Percentiles rank a stretch among this genome's conserved stretches.
These are phyloP conservation scores for Ascoidea asiatica DNA, from an alignment of 805 yeast species.

Conservation along the genomic window DNA sequence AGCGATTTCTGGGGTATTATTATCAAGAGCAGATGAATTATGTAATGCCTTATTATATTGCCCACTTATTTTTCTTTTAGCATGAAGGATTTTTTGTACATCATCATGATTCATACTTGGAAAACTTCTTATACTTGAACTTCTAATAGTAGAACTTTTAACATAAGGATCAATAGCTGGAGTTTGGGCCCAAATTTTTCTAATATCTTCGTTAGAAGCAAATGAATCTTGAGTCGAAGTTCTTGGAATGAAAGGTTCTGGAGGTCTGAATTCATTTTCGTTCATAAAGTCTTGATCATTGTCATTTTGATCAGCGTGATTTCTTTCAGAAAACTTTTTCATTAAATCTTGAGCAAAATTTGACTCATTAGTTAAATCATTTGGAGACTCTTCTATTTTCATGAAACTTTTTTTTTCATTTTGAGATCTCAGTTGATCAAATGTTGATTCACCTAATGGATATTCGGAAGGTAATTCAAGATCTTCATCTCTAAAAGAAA, in stretches of 20 bases:
- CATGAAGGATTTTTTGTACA: slow-evolving; percentile 24
- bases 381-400: background rate
- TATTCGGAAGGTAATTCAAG: slow-evolving; percentile 5
- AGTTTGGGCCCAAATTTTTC: slow-evolving; percentile 8
- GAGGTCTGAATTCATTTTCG: slow-evolving; percentile 7
- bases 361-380: background rate
- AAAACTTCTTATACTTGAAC: slow-evolving; percentile 32
- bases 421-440: background rate
- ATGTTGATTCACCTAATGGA: slow-evolving; percentile 8
- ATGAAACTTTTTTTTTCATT: background rate
- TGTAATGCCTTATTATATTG: background rate
- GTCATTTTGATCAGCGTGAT: slow-evolving; percentile 4
- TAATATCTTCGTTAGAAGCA: slow-evolving; percentile 10
- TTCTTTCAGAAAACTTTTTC: slow-evolving; percentile 2
- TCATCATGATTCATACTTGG: slow-evolving; percentile 36
- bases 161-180: slow-evolving; percentile 1
- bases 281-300: slow-evolving; percentile 4
- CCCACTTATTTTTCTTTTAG: slow-evolving; percentile 11
- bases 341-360: slow-evolving; percentile 1
- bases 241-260: slow-evolving; percentile 6
- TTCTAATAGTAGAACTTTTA: slow-evolving; percentile 22
- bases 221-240: slow-evolving; percentile 10
- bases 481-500: slow-evolving; percentile 3
- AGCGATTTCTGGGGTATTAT: background rate
- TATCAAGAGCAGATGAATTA: background rate